phyloP scores from a whole-genome alignment of 2,329 filamentous ascomycete species.

The Talaromyces sp. region DNA sequence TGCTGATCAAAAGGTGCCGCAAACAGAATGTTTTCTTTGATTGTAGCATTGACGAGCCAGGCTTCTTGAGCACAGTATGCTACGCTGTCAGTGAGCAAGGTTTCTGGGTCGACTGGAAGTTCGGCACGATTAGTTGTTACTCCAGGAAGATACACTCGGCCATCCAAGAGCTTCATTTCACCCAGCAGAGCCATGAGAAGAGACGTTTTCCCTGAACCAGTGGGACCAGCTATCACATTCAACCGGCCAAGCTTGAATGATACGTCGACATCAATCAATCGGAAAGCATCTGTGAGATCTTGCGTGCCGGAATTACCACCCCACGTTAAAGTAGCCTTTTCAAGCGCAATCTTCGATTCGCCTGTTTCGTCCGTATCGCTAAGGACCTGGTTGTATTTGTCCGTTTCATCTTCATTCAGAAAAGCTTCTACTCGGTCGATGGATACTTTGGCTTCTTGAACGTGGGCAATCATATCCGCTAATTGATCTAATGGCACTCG shows the following conservation, averaged over 20 bases:
- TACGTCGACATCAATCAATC: slow-evolving; percentile 76
- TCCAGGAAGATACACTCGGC: slow-evolving; percentile 79
- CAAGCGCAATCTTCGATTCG: slow-evolving; percentile 76
- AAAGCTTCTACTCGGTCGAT: slow-evolving; percentile 96
- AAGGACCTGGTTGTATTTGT: slow-evolving; percentile 85
- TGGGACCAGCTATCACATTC: slow-evolving; percentile 89
- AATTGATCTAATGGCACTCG: slow-evolving; percentile 92
- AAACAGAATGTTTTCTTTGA: slow-evolving; percentile 95
- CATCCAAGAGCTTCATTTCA: slow-evolving; percentile 85
- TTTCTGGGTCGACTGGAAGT: slow-evolving; percentile 74
- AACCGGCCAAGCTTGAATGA: slow-evolving; percentile 81
- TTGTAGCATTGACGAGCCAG: slow-evolving; percentile 93
- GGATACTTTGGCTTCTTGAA: slow-evolving; percentile 95
- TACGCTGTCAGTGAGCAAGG: slow-evolving; percentile 82
- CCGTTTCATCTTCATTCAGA: slow-evolving; percentile 86
- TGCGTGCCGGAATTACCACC: slow-evolving; percentile 58
- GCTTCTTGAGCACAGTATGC: slow-evolving; percentile 96
- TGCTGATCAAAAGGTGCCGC: slow-evolving; percentile 74
- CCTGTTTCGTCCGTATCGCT: slow-evolving; percentile 67
- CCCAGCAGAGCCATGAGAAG: slow-evolving; percentile 92
- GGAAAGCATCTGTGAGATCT: slow-evolving; percentile 64
- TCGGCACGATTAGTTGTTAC: slow-evolving; percentile 77
- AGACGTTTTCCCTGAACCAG: slow-evolving; percentile 92
- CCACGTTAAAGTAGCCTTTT: slow-evolving; percentile 84
- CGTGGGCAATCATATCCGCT: slow-evolving; percentile 97